Conservation (phyloP, 208 protist genomes). For the Porcisia hertigi region DNA sequence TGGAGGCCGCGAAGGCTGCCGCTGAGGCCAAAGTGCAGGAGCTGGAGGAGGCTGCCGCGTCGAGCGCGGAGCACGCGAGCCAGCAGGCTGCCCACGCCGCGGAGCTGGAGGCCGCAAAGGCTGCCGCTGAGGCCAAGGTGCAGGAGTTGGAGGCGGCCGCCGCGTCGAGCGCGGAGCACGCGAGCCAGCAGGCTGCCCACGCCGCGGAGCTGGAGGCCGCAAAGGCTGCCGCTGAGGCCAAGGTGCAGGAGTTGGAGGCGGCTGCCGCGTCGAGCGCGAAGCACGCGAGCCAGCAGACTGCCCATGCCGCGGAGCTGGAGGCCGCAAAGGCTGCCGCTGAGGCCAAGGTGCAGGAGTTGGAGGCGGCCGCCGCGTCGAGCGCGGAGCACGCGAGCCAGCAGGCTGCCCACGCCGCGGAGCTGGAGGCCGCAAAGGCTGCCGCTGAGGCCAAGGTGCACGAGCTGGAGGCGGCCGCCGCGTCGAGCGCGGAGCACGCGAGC, state of each 20-base stretch:
- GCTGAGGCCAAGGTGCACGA: not conserved
- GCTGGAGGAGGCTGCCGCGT: slow-evolving; percentile 11
- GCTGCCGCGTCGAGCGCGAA: not conserved
- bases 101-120: slow-evolving; percentile 11
- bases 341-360: slow-evolving; percentile 4
- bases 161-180: not conserved
- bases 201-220: slow-evolving; percentile 10
- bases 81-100: not conserved
- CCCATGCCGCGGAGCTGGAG: slow-evolving; percentile 9
- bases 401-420: not conserved
- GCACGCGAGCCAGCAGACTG: not conserved
- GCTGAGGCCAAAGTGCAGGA: slow-evolving; percentile 1
- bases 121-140: not conserved
- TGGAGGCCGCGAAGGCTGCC: slow-evolving; percentile 8
- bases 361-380: not conserved
- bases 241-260: slow-evolving; percentile 13
- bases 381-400: not conserved
- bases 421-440: slow-evolving; percentile 9
- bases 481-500: not conserved
- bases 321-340: not conserved
- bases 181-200: not conserved
- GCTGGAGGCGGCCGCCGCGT: slow-evolving; percentile 7
- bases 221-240: not conserved
- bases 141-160: slow-evolving; percentile 13
- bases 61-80: not conserved